Conservation (phyloP, 2,329 filamentous ascomycete species). For the Claviceps sp. region DNA sequence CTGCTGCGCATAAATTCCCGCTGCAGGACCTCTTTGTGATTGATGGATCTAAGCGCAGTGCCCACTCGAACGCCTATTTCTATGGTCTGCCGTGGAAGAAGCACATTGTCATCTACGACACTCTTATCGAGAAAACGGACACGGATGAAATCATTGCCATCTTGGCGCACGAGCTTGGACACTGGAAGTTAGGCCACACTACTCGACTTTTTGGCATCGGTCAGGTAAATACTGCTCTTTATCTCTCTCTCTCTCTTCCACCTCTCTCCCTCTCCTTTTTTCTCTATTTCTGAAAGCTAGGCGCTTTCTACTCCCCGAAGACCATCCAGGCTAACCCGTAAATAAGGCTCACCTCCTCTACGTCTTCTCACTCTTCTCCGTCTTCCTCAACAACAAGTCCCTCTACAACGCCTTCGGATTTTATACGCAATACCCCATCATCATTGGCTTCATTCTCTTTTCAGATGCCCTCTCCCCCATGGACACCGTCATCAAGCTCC, state of each 20-base stretch:
- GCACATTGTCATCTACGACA: slow-evolving; percentile 99
- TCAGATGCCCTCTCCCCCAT: slow-evolving; percentile 91
- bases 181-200: slow-evolving; percentile 94
- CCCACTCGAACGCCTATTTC: slow-evolving; percentile 88
- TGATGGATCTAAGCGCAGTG: slow-evolving; percentile 75
- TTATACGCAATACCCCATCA: slow-evolving; percentile 67
- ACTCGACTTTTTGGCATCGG: slow-evolving; percentile 80
- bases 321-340: background rate
- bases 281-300: background rate
- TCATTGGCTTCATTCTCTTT: slow-evolving; percentile 95
- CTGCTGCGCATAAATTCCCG: slow-evolving; percentile 76
- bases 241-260: background rate
- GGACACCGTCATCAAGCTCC: slow-evolving; percentile 84
- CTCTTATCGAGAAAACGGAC: slow-evolving; percentile 87
- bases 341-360: slow-evolving; percentile 81
- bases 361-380: slow-evolving; percentile 90
- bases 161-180: slow-evolving; percentile 86
- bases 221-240: slow-evolving; percentile 38
- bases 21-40: slow-evolving; percentile 91
- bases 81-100: slow-evolving; percentile 98
- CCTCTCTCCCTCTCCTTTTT: no score
- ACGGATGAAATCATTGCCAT: slow-evolving; percentile 89
- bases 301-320: background rate
- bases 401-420: slow-evolving; percentile 91
- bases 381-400: slow-evolving; percentile 91